Conservation (phyloP, 2,329 filamentous ascomycete species). For the Colletotrichum theobromicola region DNA sequence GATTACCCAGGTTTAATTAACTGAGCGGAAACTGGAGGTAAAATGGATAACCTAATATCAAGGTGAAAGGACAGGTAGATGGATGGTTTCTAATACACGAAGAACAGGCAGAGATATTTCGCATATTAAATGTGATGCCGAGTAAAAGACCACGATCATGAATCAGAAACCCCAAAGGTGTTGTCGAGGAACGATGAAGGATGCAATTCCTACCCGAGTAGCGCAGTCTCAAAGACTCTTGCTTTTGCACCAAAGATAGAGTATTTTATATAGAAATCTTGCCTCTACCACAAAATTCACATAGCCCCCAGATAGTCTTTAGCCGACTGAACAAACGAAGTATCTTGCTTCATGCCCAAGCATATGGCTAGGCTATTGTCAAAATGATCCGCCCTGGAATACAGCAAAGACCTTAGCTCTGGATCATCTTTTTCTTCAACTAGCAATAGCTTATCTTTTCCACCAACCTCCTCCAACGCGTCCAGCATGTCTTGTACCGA, state of each 20-base stretch:
- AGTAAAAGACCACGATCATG: not conserved
- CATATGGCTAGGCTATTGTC: not conserved
- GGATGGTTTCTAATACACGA: not conserved
- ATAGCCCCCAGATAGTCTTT: not conserved
- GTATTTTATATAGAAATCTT: not conserved
- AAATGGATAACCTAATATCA: accelerated
- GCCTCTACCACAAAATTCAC: not conserved
- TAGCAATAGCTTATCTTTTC: accelerated
- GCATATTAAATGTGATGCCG: not conserved
- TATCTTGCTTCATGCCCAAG: not conserved
- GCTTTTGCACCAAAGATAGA: not conserved
- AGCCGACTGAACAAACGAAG: not conserved
- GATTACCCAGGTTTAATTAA: too few relatives aligned
- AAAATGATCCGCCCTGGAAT: not conserved
- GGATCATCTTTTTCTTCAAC: not conserved
- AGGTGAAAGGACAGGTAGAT: not conserved
- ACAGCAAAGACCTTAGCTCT: not conserved
- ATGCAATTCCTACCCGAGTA: accelerated
- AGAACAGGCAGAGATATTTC: not conserved
- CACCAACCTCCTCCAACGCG: not conserved
- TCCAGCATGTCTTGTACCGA: not conserved
- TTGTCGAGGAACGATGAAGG: not conserved
- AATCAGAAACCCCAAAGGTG: not conserved
- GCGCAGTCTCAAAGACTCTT: not conserved
- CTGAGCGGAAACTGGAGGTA: not conserved